These are phyloP conservation scores for Diaporthe eres DNA, from an alignment of 2,329 filamentous ascomycete genomes.

Conservation along the genomic window DNA sequence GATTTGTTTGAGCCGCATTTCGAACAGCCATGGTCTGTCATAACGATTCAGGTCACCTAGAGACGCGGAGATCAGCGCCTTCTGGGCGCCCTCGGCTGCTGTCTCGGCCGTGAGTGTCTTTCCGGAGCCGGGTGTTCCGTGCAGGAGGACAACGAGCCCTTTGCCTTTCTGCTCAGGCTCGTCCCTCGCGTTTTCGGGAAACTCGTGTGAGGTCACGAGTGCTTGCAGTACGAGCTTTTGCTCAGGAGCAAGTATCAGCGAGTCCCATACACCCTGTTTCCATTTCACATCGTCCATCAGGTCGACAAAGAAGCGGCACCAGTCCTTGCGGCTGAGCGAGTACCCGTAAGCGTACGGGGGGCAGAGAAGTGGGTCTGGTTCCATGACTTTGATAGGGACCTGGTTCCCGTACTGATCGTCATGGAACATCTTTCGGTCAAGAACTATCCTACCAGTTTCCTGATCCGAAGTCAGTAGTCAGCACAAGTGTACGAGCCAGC, in stretches of 20 bases:
- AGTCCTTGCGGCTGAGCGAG: slow-evolving; percentile 5
- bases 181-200: neutral
- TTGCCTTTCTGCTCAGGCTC: slow-evolving; percentile 24
- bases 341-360: slow-evolving; percentile 15
- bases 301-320: slow-evolving; percentile 12
- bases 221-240: slow-evolving; percentile 1
- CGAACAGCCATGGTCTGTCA: neutral
- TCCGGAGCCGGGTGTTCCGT: neutral
- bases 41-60: neutral
- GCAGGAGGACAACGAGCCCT: neutral
- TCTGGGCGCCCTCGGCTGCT: neutral
- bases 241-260: neutral
- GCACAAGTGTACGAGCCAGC: neutral
- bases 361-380: slow-evolving; percentile 1
- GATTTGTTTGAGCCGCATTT: neutral
- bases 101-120: slow-evolving; percentile 13
- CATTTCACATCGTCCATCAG: slow-evolving; percentile 9
- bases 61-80: neutral
- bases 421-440: slow-evolving; percentile 3
- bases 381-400: neutral
- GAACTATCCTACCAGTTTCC: neutral
- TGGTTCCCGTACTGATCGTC: slow-evolving; percentile 4
- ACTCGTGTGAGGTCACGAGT: neutral
- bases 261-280: neutral
- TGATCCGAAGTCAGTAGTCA: neutral